Evolutionary conservation across 257 asterid species (phyloP).

Genomic region (Verbena officinalis): DNA sequence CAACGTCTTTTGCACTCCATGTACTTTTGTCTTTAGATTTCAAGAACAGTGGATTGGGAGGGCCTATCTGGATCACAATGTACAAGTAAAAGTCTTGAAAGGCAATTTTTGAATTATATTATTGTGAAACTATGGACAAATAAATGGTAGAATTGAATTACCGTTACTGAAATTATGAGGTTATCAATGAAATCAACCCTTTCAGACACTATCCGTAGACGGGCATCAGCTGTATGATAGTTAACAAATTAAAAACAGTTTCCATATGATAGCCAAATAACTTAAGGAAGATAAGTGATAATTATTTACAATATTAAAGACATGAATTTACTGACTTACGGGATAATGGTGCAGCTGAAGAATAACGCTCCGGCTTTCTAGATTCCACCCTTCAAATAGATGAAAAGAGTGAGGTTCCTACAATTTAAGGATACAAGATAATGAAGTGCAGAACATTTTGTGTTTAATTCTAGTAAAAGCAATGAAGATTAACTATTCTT

Average conservation of each 20-base stretch:
- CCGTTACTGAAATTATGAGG: conserved; percentile 88
- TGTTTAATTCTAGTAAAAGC: conserved; percentile 20
- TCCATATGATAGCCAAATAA: conserved; percentile 6
- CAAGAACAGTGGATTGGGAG: conserved; percentile 77
- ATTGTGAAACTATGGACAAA: conserved; percentile 2
- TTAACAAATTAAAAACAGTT: neutral
- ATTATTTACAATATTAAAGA: conserved; percentile 5
- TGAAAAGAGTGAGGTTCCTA: conserved; percentile 90
- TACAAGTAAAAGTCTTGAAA: conserved; percentile 27
- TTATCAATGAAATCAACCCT: conserved; percentile 88
- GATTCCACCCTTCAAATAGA: conserved; percentile 99
- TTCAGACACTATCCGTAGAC: conserved; percentile 99
- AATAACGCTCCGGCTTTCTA: conserved; percentile 97
- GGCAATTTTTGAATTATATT: conserved; percentile 4
- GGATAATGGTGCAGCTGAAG: conserved; percentile 98
- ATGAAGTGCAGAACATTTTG: conserved; percentile 43
- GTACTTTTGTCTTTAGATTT: conserved; percentile 77
- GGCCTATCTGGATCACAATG: conserved; percentile 79
- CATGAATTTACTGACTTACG: conserved; percentile 57
- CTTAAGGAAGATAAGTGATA: neutral
- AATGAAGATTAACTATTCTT: conserved; percentile 17
- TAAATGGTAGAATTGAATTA: conserved; percentile 38
- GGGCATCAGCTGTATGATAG: conserved; percentile 88
- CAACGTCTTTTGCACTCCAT: conserved; percentile 91
- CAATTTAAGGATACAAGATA: conserved; percentile 52